Base-by-base conservation (phyloP, 2,329 filamentous ascomycete species). In the Talaromyces sp. region DNA sequence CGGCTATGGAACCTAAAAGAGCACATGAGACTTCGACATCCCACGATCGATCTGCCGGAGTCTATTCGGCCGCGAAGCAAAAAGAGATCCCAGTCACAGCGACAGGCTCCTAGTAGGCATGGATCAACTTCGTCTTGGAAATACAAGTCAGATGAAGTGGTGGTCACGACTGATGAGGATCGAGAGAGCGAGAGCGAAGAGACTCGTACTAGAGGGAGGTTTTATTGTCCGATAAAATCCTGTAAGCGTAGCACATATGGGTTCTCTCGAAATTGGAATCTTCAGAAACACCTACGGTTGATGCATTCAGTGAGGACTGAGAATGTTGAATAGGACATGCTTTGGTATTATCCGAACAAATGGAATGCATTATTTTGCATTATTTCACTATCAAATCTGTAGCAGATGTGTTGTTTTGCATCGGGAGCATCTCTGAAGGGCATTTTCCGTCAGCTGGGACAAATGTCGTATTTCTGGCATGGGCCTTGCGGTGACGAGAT, bases 241-340 rank as follows among this genome's bases (percentile, higher is more conserved):
- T 76, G 74, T 58, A 49, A 55, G 26, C 68, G 73, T 35, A 69
- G 69, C 62, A 56, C 11, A 6, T 62, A 73, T 29, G 74, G 73
- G 0, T 76, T 76, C 58, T 70, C 73, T 1, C 69, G 74, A 14
- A 67, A 58, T 14, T 75, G 74, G 73, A 76, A 76, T 63, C 64
- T 75, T 24, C 73, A 74, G 59, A 63, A 70, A 31, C 74, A 76
- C 64, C 53, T 76, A 58, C 70, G 70, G 61, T 69, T 64, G 9
- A 65, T 71, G 52, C 74, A 76, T 64, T 67, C 68, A 14, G 59
- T 62, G 21, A 14, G 13, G 26, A 17, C 19, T 17, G n/a, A 54
- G 24, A 11, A 54, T 26, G 51, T 50, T 50, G 19, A 13, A 6
- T 50, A 38, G 35, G 17, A 8, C 13, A 35, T 35, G 32, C 13